Evolutionary conservation across 2,329 filamentous ascomycete species (phyloP), one percentile per base, ranked within the genome.

Genomic region (Thelonectria rubi): DNA sequence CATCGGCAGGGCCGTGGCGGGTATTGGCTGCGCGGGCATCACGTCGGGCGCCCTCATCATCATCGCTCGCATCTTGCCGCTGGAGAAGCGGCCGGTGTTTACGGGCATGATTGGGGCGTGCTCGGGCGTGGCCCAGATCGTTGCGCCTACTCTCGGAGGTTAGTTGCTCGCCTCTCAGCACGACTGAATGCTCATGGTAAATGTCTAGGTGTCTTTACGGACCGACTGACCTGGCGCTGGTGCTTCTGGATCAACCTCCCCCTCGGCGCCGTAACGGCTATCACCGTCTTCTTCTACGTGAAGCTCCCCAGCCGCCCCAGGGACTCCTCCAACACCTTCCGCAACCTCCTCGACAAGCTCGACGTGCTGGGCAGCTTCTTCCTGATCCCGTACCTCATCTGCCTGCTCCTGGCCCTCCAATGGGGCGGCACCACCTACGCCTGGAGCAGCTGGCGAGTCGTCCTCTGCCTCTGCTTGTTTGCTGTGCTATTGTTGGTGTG

Each of bases 211-310:
- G 45, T 56, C n/a, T 56, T 58, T 26, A 51, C 46, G 1, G 47
- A 52, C 18, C 55, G 55, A 24, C 30, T 46, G 6, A 49, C 54
- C 14, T 56, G 54, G 52, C 52, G 52, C 12, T 55, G 52, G 52
- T 55, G 52, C n/a, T 55, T 55, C 43, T 55, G 52, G 52, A 56
- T 56, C 24, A 56, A 56, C 21, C 54, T 56, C 3, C 45, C 54
- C 10, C 24, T 56, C 2, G 54, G 54, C 2, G 54, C 45, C 5
- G 45, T 56, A 3, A 56, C 54, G 0, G 54, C 54, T 3, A 12
- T 43, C 20, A 32, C 39, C n/a, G 46, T 56, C 14, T 49, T 56
- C 12, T 43, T 56, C 37, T 56, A 40, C 34, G 46, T 50, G 20
- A 32, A 43, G 20, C 20, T 56, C 14, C 54, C 52, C 11, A 21